Evolutionary conservation across 352 stramenopile species (phyloP), one percentile per base, ranked within the genome.

Genomic region (Phytophthora pistaciae): DNA sequence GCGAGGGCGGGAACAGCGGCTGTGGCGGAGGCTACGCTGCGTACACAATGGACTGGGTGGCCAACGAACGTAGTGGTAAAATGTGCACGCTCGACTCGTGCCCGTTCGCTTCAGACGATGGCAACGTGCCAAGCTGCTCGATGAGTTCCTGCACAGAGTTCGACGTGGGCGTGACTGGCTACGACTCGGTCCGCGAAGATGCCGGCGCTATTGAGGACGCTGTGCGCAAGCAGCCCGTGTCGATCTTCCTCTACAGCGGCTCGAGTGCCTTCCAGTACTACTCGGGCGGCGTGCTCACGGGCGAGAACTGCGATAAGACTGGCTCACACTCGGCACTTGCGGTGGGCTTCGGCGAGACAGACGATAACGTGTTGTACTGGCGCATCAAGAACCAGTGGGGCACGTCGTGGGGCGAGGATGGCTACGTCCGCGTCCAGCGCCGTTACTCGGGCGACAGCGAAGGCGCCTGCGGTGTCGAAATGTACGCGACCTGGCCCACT

Each of bases 361-460:
- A 84, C n/a, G 80, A 87, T 23, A 75, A 76, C 13, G 23, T 80
- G n/a, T 33, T 59, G 3, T 88, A 86, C 65, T 88, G 82, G 82
- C 85, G 83, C 52, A 74, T 94, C 53, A 91, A 91, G 70, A 94
- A 94, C 68, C 84, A 88, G 61, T 94, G 85, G 85, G 87, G 87
- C 5, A 82, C 78, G 3, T 64, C 68, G 4, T 95, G 87, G 86
- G 86, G 88, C 27, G 87, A 93, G 60, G 48, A 79, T 11, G 88
- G 86, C 20, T 95, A 91, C 71, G 79, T 90, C 21, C 83, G 84
- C 59, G 83, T 91, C 63, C 68, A 88, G 64, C 83, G 85, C 14
- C 78, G 82, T 36, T 90, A 82, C 68, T 62, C 56, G 0, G 78
- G 65, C 3, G 73, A 83, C 53, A 64, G 60, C 11, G 83, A 89